A percentile compares a stretch with the other conserved stretches of the same genome.
phyloP scores from a whole-genome alignment of 176 grass and related monocot genomes.

The Calamus simplicifolius region DNA sequence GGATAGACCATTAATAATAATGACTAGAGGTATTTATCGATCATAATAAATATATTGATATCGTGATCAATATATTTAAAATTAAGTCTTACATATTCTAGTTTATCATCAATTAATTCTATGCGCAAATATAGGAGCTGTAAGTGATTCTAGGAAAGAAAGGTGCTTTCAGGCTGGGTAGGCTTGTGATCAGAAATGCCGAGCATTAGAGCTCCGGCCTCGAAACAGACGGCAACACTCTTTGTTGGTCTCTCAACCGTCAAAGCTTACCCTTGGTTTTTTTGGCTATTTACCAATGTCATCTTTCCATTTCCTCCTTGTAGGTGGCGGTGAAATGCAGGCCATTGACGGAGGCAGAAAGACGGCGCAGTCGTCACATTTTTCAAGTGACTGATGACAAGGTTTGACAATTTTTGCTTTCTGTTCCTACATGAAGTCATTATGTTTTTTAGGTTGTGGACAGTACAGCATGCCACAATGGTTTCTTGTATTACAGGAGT shows the following conservation, averaged over 20 bases:
- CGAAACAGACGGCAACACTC: conserved; percentile 78
- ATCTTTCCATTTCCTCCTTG: not conserved
- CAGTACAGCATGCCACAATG: too few species aligned
- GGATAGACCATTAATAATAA: too few species aligned
- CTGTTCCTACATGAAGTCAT: not conserved
- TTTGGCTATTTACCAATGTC: not conserved
- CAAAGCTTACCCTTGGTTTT: not conserved
- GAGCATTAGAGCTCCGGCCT: conserved; percentile 74
- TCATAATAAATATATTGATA: too few species aligned
- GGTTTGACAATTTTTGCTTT: conserved; percentile 26
- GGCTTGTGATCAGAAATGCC: conserved; percentile 42
- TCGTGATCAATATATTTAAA: too few species aligned
- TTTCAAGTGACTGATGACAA: conserved; percentile 94
- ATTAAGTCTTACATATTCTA: too few species aligned
- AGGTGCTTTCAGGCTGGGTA: not conserved
- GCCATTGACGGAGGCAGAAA: conserved; percentile 69
- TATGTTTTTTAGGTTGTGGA: not conserved
- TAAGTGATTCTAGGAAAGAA: not conserved
- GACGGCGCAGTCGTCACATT: conserved; percentile 61
- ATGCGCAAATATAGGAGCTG: not conserved
- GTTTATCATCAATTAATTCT: not conserved
- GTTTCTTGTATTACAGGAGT: too few species aligned
- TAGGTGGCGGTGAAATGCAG: conserved; percentile 96
- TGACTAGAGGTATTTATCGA: too few species aligned
- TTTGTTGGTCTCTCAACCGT: conserved; percentile 31